Base-by-base conservation (phyloP, 371 early-diverging fungal species). In the Mortierella sp. region DNA sequence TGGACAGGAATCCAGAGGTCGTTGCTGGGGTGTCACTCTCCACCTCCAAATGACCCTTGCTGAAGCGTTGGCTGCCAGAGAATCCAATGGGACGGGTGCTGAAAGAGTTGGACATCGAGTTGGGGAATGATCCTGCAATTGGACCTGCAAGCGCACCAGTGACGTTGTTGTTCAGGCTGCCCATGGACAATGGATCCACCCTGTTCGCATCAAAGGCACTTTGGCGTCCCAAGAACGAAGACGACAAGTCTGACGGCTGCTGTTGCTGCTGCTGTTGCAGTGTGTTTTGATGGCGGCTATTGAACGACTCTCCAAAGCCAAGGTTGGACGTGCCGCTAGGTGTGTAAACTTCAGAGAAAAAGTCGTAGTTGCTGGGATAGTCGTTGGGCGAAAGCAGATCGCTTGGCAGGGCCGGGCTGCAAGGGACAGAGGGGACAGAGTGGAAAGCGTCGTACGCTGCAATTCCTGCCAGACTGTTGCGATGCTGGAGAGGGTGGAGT, bases 301-400 rank as follows among this genome's bases (percentile, higher is more conserved):
- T 64, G 61, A 74, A 74, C 26, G 74, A 64, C 58, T 74, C 74
- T 54, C 63, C 54, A 71, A 64, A 63, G 63, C 72, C 58, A 67
- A 73, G 65, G 56, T 61, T 58, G 31, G 72, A 24, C 12, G 65
- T 31, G 45, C 78, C 80, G 51, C 79, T 79, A 53, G 80, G 86
- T 18, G 80, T 61, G 21, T 80, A 79, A 23, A 84, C 79, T 38
- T 82, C 81, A 4, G 82, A 64, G 54, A 84, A 80, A n/a, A 84
- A 80, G 54, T 89, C 89, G 47, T 78, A 81, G 54, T 62, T 55
- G 64, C 76, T 64, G 28, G 83, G 81, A 58, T 86, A 87, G 54
- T 89, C 87, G 28, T 79, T 71, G 34, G 89, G 84, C 30, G 86
- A 80, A 21, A 89, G 72, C 13, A 89, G 65, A 24, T 86, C 85